Evolutionary conservation across 1,139 yeast genomes (phyloP).

Genomic region (Candida anutae): DNA sequence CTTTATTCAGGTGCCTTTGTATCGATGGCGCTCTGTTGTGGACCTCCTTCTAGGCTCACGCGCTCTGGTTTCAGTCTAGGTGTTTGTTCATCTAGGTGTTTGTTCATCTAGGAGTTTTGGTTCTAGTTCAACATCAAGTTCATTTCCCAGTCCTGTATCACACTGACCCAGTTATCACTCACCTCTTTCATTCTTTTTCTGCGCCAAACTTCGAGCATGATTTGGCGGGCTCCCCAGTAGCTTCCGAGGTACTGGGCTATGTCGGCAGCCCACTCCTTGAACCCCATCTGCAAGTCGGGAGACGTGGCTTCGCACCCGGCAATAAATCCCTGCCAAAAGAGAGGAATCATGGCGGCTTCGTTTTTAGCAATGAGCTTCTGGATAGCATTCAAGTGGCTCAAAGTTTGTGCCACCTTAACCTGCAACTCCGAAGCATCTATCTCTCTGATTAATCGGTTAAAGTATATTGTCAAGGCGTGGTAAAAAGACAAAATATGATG

Average conservation of each 20-base stretch:
- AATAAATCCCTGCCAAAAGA: constrained; percentile 85
- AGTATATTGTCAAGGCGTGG: constrained; percentile 68
- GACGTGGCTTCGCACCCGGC: constrained; percentile 80
- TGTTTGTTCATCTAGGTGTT: too few relatives aligned
- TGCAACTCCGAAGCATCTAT: constrained; percentile 48
- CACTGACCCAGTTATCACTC: constrained; percentile 71
- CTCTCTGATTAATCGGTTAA: constrained; percentile 56
- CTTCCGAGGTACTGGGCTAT: constrained; percentile 72
- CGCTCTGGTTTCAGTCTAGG: too few relatives aligned
- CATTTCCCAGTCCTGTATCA: constrained; percentile 78
- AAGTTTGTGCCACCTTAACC: constrained; percentile 51
- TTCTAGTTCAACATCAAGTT: constrained; percentile 70
- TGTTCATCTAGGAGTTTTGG: too few relatives aligned
- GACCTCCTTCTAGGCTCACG: too few relatives aligned
- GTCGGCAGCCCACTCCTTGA: constrained; percentile 74
- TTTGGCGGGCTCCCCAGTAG: constrained; percentile 79
- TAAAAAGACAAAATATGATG: constrained; percentile 80
- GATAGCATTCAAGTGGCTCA: constrained; percentile 58
- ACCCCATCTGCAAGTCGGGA: constrained; percentile 51
- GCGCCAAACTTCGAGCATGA: constrained; percentile 83
- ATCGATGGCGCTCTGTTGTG: too few relatives aligned
- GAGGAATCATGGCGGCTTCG: constrained; percentile 59
- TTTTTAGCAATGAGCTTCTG: constrained; percentile 48
- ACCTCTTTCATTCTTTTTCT: constrained; percentile 53
- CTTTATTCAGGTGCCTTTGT: too few relatives aligned